Base-by-base conservation (phyloP, 75 land plant species). In the Cryptomeria japonica region DNA sequence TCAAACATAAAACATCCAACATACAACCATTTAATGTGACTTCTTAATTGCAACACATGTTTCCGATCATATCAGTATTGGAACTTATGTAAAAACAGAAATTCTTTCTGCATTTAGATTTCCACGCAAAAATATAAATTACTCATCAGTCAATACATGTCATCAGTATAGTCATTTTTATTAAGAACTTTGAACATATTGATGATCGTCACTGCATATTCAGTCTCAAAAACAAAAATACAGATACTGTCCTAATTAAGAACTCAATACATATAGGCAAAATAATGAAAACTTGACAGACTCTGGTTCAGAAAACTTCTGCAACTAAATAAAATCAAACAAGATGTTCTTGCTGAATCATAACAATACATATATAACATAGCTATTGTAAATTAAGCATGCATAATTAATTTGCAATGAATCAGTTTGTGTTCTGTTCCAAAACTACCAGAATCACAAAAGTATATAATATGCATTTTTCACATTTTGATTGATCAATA, bases 81-180 rank as follows among this genome's bases (percentile, higher is more conserved):
- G 34, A 46, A 14, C 32, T 44, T 38, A 25, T 12, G 25, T 44
- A 28, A 82, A 15, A 42, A 25, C 14, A 25, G 82, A 38, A 38
- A 79, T 79, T 79, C 16, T 41, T 82, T 82, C 84, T 28, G 41
- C 42, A 82, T 42, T 75, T 44, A 82, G 3, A 82, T 32, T 82
- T 82, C 46, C 32, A 44, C 11, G 32, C 84, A 39, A 80, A 80
- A 80, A 41, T 15, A 77, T 3, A 80, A 19, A 22, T 39, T 80
- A 28, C 44, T 39, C 9, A 39, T 41, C 7, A 77, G 25, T 80
- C 83, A 80, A 80, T 39, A 80, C 80, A 37, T 77, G 18, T 77
- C 16, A 37, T 77, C 13, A 37, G 16, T 37, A 12, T 36, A 3
- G 80, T 14, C 41, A 70, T n/a, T 80, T 41, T 19, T 9, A 36